Base-by-base conservation (phyloP, 2,329 filamentous ascomycete species). In the Aspergillus pseudoviridinutans region DNA sequence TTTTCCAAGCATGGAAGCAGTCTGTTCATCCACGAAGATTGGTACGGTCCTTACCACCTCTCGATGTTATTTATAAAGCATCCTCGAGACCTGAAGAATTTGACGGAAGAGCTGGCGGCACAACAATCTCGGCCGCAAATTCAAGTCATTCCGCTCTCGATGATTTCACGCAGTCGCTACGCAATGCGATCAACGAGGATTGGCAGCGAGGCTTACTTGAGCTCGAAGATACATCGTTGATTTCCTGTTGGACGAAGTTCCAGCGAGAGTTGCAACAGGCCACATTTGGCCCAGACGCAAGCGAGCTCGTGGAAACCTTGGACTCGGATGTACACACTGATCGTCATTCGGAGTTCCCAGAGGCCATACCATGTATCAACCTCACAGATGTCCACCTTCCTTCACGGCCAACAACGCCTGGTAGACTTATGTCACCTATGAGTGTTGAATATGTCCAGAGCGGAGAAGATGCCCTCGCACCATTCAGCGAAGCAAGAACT, bases 151-250 rank as follows among this genome's bases (percentile, higher is more conserved):
- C 44, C 12, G 44, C 44, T 47, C 10, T 47, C 2, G 4, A 50
- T 9, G 28, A 25, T 17, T 38, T 24, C 25, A 27, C 35, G 27
- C 47, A 53, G 27, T 59, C 61, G 35, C 9, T 65, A 25, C 49
- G 50, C 44, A 57, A 61, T 53, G 54, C 51, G 2, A 50, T 68
- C 32, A 58, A 56, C 8, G 60, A 60, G 5, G 25, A 51, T 20
- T 62, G 61, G 61, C 61, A 61, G 47, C 61, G 64, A 51, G 50
- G 51, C 14, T 47, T 55, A 25, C 28, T 53, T 20, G 52, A 46
- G 14, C 29, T 46, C 28, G 50, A 50, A 27, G 20, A 27, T n/a
- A 50, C 51, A 12, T 52, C 49, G 38, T 12, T 28, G n/a, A 28
- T 14, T n/a, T 58, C 57, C 24, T 57, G 64, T 14, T 59, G 63